Evolutionary conservation across 139 green algal species (phyloP).

Genomic region (Tetraselmis striata): DNA sequence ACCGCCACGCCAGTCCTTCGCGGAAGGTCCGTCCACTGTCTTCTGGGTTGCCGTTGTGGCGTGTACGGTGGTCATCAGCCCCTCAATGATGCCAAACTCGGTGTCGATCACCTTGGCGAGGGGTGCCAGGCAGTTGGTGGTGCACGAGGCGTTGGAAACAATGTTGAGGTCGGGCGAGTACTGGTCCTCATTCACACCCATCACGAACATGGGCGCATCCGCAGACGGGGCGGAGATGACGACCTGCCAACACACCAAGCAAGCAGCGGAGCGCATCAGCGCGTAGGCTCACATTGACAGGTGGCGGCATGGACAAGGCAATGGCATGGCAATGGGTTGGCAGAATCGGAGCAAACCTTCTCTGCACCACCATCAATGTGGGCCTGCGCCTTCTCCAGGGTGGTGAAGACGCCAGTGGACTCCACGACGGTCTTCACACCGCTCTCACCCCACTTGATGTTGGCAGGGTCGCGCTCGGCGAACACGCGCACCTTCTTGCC

Average conservation of each 20-base stretch:
- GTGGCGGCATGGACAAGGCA: too few relatives aligned
- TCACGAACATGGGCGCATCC: slow-evolving; percentile 92
- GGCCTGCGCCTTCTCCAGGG: slow-evolving; percentile 61
- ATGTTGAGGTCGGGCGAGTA: slow-evolving; percentile 73
- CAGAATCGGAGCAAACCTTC: slow-evolving; percentile 48
- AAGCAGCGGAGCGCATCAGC: not conserved
- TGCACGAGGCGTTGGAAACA: slow-evolving; percentile 92
- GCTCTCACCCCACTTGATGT: slow-evolving; percentile 74
- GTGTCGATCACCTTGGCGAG: slow-evolving; percentile 87
- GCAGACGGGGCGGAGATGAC: slow-evolving; percentile 88
- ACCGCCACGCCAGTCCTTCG: slow-evolving; percentile 96
- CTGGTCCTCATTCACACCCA: slow-evolving; percentile 88
- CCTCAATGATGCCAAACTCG: slow-evolving; percentile 77
- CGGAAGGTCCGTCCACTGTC: slow-evolving; percentile 92
- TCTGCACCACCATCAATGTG: slow-evolving; percentile 86
- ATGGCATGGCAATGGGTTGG: too few relatives aligned
- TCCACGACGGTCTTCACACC: slow-evolving; percentile 85
- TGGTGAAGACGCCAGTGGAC: slow-evolving; percentile 91
- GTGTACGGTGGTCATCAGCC: slow-evolving; percentile 96
- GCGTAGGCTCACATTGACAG: too few relatives aligned
- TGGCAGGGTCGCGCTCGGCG: slow-evolving; percentile 61
- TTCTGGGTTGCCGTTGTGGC: slow-evolving; percentile 88
- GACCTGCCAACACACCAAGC: slow-evolving; percentile 58
- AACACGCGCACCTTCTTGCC: slow-evolving; percentile 66
- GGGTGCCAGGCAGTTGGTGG: slow-evolving; percentile 95